Percentiles rank a stretch among this genome's conserved stretches.
phyloP scores from a whole-genome alignment of 2,329 filamentous ascomycete genomes.

The Metarhizium humberi region DNA sequence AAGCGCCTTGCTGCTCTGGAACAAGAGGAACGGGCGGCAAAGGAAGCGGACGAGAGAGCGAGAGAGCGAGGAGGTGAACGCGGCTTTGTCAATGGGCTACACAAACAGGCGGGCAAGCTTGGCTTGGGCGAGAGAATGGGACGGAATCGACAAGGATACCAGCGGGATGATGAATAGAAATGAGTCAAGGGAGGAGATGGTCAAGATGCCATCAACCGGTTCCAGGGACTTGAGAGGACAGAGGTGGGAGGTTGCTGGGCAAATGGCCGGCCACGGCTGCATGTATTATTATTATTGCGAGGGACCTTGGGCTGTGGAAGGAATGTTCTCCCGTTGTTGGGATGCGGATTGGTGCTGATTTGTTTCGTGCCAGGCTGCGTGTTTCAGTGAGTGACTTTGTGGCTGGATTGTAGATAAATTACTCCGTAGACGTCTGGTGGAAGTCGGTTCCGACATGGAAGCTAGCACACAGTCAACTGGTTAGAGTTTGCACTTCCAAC shows the following conservation, averaged over 20 bases:
- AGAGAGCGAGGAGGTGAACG: slow-evolving; percentile 55
- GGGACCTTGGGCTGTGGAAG: too few relatives aligned
- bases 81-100: slow-evolving; percentile 54
- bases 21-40: slow-evolving; percentile 52
- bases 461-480: too few relatives aligned
- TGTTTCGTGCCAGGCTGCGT: too few relatives aligned
- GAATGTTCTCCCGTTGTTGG: too few relatives aligned
- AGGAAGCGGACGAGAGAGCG: slow-evolving; percentile 57
- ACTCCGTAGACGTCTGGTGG: too few relatives aligned
- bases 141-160: slow-evolving; percentile 34
- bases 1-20: slow-evolving; percentile 58
- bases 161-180: slow-evolving; percentile 33
- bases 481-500: too few relatives aligned
- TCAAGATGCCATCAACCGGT: not conserved
- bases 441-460: too few relatives aligned
- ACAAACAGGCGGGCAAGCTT: slow-evolving; percentile 46
- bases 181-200: not conserved
- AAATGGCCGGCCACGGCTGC: too few relatives aligned
- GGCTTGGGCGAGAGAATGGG: slow-evolving; percentile 43
- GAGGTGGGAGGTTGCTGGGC: too few relatives aligned
- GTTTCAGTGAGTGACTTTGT: not conserved
- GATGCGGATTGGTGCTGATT: too few relatives aligned
- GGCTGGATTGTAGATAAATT: not conserved
- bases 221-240: not conserved
- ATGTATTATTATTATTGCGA: too few relatives aligned